Conservation (phyloP, 2,329 filamentous ascomycete genomes). For the Biscogniauxia sp. region DNA sequence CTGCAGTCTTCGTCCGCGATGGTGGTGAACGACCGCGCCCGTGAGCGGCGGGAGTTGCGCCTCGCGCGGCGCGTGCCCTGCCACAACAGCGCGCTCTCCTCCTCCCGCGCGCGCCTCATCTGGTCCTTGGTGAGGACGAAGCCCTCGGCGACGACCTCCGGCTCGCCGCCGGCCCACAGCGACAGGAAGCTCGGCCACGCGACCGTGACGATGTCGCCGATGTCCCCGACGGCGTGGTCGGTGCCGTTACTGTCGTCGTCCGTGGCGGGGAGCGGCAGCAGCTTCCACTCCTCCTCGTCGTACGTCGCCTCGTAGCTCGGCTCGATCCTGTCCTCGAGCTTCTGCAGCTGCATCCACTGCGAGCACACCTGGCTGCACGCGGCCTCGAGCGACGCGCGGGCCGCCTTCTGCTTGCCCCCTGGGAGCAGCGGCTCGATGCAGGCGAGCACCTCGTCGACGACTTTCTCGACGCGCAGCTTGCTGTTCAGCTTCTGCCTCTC, state of each 20-base stretch:
- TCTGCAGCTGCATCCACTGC: neutral
- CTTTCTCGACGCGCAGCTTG: neutral
- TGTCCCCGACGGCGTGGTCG: neutral
- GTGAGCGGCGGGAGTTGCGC: neutral
- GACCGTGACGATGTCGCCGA: neutral
- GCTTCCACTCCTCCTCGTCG: neutral
- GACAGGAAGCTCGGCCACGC: neutral
- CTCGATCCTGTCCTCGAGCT: neutral
- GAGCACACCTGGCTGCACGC: neutral
- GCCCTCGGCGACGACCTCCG: neutral
- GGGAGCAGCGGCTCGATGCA: neutral
- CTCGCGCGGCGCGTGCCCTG: neutral
- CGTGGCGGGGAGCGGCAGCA: neutral
- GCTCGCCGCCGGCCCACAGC: neutral
- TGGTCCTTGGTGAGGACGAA: neutral
- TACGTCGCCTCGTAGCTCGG: neutral
- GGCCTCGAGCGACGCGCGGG: neutral
- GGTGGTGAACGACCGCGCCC: neutral
- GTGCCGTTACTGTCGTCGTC: neutral
- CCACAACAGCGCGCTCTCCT: neutral
- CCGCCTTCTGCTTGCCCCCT: neutral
- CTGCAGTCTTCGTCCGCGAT: neutral
- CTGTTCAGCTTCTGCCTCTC: neutral
- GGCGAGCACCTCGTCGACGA: neutral
- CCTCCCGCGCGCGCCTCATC: neutral